Conservation (phyloP, 768 basidiomycete species). For the Lentinula guzmanii region DNA sequence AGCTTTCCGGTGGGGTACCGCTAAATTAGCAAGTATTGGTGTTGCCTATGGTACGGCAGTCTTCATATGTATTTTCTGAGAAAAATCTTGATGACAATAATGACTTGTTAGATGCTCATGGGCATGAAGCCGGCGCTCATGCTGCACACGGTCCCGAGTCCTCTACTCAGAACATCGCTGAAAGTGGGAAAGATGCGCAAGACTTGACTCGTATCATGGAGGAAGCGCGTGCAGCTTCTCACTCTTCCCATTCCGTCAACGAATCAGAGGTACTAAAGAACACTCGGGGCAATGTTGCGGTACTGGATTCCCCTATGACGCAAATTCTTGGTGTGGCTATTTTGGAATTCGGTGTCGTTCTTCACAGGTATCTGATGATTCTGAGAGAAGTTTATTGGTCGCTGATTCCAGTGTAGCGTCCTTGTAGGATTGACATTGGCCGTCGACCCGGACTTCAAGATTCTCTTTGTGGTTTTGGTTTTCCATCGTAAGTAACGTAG, state of each 20-base stretch:
- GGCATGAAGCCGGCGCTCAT: conserved; percentile 52
- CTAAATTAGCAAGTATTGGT: conserved; percentile 62
- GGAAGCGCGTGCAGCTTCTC: neutral
- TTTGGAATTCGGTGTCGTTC: conserved; percentile 87
- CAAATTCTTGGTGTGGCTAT: conserved; percentile 90
- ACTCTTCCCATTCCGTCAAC: neutral
- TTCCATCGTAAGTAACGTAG: conserved; percentile 76
- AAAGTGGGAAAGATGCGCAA: conserved; percentile 4
- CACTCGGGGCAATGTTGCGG: neutral
- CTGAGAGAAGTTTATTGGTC: neutral
- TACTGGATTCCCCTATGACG: conserved; percentile 35
- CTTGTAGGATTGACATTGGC: conserved; percentile 89
- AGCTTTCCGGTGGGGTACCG: conserved; percentile 82
- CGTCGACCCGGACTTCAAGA: conserved; percentile 69
- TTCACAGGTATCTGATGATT: conserved; percentile 56
- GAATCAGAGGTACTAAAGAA: neutral
- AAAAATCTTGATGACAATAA: neutral
- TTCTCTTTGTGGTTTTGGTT: conserved; percentile 84
- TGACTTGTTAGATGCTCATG: conserved; percentile 49
- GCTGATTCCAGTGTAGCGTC: conserved; percentile 36
- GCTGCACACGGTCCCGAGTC: conserved; percentile 26
- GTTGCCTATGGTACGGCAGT: conserved; percentile 43
- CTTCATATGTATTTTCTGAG: neutral
- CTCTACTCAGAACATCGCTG: conserved; percentile 53
- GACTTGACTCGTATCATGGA: neutral